Conservation (phyloP, 345 rosid genomes). For the Carallia pectinifolia region DNA sequence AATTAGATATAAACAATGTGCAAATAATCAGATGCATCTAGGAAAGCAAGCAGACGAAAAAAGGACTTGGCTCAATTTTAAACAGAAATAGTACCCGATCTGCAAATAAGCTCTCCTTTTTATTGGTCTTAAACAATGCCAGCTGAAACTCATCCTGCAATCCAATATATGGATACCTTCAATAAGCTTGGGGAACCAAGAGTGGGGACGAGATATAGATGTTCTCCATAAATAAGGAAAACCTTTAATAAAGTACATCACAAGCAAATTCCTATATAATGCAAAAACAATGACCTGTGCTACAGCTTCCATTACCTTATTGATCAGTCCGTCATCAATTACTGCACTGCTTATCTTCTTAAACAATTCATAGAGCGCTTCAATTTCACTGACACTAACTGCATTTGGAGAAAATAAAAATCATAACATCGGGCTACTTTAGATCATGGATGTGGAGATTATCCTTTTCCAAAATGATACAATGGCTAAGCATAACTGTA, state of each 20-base stretch:
- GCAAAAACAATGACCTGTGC: background rate
- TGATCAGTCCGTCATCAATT: constrained; percentile 28
- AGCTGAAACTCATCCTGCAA: constrained; percentile 31
- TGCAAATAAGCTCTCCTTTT: constrained; percentile 30
- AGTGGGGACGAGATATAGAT: background rate
- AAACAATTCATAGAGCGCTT: constrained; percentile 27
- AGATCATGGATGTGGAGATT: background rate
- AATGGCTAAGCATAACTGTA: too few species aligned
- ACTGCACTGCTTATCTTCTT: constrained; percentile 34
- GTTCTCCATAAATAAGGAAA: background rate
- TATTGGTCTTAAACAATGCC: constrained; percentile 29
- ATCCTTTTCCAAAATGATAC: background rate
- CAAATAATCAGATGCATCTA: background rate
- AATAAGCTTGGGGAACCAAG: background rate
- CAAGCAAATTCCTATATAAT: background rate
- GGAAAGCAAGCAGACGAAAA: too few species aligned
- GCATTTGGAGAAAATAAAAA: constrained; percentile 13
- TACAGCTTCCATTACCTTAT: constrained; percentile 14
- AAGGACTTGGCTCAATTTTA: background rate
- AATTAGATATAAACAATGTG: background rate
- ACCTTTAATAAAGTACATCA: background rate
- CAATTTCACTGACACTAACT: constrained; percentile 33
- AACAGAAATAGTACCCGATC: constrained; percentile 21
- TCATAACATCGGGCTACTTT: background rate
- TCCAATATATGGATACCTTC: background rate